Base-by-base conservation (phyloP, 2,329 filamentous ascomycete species). In the Aspergillus sp. region DNA sequence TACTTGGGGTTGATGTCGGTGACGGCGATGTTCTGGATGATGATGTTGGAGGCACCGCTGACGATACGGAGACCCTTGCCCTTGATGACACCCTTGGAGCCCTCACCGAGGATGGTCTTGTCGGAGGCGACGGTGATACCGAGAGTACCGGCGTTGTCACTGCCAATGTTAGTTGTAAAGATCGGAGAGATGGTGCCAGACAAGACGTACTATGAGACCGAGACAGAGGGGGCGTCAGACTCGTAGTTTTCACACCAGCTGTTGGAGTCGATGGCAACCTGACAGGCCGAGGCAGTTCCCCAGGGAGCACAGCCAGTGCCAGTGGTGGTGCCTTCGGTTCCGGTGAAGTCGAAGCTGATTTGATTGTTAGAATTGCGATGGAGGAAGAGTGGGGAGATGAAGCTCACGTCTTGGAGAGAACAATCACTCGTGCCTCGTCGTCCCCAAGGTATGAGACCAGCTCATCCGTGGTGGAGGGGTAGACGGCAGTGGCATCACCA, bases 201-300 rank as follows among this genome's bases (percentile, higher is more conserved):
- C 19, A 19, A 19, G 19, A 19, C 19, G 19, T 19, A 19, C 19
- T 71, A 71, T 26, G 37, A 48, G 4, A 64, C 73, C 6, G 66
- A 65, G 34, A 69, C 70, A 37, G 67, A 70, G 29, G 74, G 70
- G 2, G 77, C 74, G 31, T 69, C 67, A 42, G 76, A 66, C 63
- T 83, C 68, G 61, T 83, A 78, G 67, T 82, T 81, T 43, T 60
- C 67, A 62, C 80, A 83, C 74, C 77, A 80, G 56, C 71, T 57
- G 58, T 81, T 65, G 67, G 78, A 68, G 67, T 82, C 78, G 60
- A 84, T 82, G 50, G 80, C 76, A 34, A 73, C 53, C 68, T 84
- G 80, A 64, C 81, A 79, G 8, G 46, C 64, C 3, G 73, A 62
- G 8, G 59, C 72, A 27, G 76, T 78, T 32, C 76, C 78, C 65